Evolutionary conservation across 306 rosid genomes (phyloP).

Genomic region (Malus orientalis): DNA sequence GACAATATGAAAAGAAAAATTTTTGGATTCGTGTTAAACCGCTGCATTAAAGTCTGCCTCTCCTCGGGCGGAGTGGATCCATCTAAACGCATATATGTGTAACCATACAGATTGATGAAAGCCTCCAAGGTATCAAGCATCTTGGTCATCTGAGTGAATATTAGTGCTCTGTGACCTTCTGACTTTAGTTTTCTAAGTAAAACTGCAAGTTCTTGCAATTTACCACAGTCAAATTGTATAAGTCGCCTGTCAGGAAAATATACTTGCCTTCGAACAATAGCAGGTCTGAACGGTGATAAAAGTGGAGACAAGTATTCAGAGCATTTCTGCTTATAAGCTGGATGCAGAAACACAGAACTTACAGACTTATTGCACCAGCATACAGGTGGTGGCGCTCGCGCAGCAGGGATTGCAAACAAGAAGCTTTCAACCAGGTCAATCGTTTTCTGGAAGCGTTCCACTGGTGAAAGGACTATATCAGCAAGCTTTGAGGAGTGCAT

Average conservation of each 20-base stretch:
- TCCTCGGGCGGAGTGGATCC: slow-evolving; percentile 97
- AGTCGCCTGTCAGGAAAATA: slow-evolving; percentile 98
- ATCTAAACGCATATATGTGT: slow-evolving; percentile 95
- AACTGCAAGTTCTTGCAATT: slow-evolving; percentile 73
- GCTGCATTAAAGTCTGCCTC: slow-evolving; percentile 96
- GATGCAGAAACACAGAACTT: slow-evolving; percentile 47
- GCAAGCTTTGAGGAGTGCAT: slow-evolving; percentile 79
- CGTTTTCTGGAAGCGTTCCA: slow-evolving; percentile 73
- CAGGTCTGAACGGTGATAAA: slow-evolving; percentile 77
- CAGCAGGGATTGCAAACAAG: slow-evolving; percentile 96
- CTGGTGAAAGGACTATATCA: slow-evolving; percentile 75
- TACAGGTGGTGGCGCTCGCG: slow-evolving; percentile 78
- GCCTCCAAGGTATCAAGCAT: slow-evolving; percentile 96
- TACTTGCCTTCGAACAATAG: slow-evolving; percentile 91
- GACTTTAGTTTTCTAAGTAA: slow-evolving; percentile 80
- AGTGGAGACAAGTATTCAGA: slow-evolving; percentile 64
- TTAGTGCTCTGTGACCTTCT: slow-evolving; percentile 89
- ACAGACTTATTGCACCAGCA: slow-evolving; percentile 76
- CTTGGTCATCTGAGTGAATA: slow-evolving; percentile 98
- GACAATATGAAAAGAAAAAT: slow-evolving; percentile 88
- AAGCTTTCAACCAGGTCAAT: slow-evolving; percentile 81
- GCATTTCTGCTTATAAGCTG: slow-evolving; percentile 63
- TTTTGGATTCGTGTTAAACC: slow-evolving; percentile 93
- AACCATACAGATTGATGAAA: slow-evolving; percentile 92
- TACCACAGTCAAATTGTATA: slow-evolving; percentile 96